Evolutionary conservation across 2,329 filamentous ascomycete genomes (phyloP), one percentile per base, ranked within the genome.

Genomic region (Sarocladium oryzae): DNA sequence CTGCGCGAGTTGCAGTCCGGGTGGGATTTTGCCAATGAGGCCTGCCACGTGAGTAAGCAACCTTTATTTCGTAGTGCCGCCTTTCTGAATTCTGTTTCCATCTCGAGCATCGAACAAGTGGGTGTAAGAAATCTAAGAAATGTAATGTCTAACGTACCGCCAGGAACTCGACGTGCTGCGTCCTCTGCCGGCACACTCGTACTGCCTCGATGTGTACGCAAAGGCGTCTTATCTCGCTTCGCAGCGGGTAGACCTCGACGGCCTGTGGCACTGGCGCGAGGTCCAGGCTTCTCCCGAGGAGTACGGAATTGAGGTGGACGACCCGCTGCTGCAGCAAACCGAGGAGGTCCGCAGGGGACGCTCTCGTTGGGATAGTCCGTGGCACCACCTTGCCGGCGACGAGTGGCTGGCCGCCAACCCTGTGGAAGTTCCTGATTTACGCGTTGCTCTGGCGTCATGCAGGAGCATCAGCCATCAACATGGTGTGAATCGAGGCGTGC

Each of bases 351-450:
- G n/a, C 5, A 28, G 33, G 33, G 46, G 4, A 23, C 30, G 46
- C 11, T 3, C 9, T 4, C 5, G 13, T 18, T 36, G 30, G 32
- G 20, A 37, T 16, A 9, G 18, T 6, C 46, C 46, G 6, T 49
- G 46, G 46, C 15, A n/a, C 3, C 46, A 49, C 21, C 10, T 23
- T 18, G 20, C 46, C 4, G 46, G 46, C 30, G 32, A 37, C 21
- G 46, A 49, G 37, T 49, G 46, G 46, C 32, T 49, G 5, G 30
- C 18, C 15, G 46, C 46, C 4, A 49, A 49, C n/a, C 46, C 46
- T 4, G 32, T 37, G 8, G 46, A 49, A 32, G 15, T 49, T 13
- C 46, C 30, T 11, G 18, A 20, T 49, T 7, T 49, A 11, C 5
- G 9, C 4, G 6, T 15, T 3, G 28, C 18, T 23, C 7, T 49